Evolutionary conservation across 2,329 filamentous ascomycete species (phyloP).

Genomic region (Reticulascus tulasneorum): DNA sequence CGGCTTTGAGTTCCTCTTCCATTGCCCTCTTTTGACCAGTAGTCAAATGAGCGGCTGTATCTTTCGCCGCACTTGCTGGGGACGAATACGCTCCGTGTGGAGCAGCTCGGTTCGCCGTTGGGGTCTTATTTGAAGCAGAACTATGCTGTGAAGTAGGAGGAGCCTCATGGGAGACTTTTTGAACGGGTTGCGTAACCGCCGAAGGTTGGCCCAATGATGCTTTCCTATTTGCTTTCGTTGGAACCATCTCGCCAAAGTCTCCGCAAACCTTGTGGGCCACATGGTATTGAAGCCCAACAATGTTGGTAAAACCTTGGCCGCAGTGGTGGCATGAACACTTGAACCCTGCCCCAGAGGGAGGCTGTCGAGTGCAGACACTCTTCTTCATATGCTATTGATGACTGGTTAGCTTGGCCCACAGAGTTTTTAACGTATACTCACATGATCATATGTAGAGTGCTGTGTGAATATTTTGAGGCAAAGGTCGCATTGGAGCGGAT

Average conservation of each 20-base stretch:
- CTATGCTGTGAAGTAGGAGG: too few species aligned
- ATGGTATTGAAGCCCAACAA: constrained; percentile 42
- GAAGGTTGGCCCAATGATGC: too few species aligned
- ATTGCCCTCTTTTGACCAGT: too few species aligned
- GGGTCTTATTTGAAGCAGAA: too few species aligned
- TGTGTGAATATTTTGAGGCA: constrained; percentile 16
- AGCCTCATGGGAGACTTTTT: too few species aligned
- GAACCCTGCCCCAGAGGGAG: constrained; percentile 14
- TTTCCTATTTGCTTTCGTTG: too few species aligned
- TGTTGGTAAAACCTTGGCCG: constrained; percentile 39
- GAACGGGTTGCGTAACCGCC: too few species aligned
- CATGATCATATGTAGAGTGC: constrained; percentile 3
- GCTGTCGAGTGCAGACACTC: constrained; percentile 25
- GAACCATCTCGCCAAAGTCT: constrained; percentile 22
- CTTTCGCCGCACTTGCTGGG: too few species aligned
- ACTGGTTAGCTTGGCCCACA: not conserved
- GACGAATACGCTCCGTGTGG: not conserved
- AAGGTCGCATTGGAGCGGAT: constrained; percentile 5
- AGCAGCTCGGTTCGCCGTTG: too few species aligned
- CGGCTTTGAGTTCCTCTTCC: constrained; percentile 22
- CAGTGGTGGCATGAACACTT: constrained; percentile 33
- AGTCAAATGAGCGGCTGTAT: too few species aligned
- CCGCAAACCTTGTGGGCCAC: constrained; percentile 42
- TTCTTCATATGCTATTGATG: constrained; percentile 29
- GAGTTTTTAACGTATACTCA: constrained; percentile 6